A percentile compares a stretch with the other conserved stretches of the same genome.
Conservation (phyloP, 2,329 filamentous ascomycete species). For the Emericellopsis cladophorae region DNA sequence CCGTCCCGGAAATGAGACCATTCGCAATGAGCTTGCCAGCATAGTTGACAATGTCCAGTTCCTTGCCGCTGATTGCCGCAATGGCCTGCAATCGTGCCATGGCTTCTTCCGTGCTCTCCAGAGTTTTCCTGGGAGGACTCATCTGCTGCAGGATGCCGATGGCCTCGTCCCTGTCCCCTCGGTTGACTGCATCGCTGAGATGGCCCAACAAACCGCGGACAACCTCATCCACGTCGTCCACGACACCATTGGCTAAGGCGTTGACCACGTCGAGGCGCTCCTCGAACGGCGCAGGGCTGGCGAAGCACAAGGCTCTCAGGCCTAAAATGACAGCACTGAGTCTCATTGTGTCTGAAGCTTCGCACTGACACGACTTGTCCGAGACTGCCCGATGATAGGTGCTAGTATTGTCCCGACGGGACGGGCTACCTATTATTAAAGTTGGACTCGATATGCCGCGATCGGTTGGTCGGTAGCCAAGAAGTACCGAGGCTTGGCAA, state of each 20-base stretch:
- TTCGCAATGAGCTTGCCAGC: constrained; percentile 1
- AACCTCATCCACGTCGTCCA: neutral
- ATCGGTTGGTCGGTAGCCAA: no score
- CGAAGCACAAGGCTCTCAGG: neutral
- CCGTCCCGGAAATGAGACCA: constrained; percentile 2
- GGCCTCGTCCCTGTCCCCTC: neutral
- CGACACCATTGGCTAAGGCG: neutral
- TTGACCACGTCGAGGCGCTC: neutral
- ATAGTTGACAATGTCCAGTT: constrained; percentile 1
- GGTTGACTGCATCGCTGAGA: neutral
- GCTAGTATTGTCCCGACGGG: no score
- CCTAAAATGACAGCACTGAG: neutral
- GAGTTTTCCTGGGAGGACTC: neutral
- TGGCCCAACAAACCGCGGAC: neutral
- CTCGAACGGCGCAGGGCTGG: neutral
- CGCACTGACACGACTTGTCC: no score
- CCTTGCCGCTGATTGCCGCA: neutral
- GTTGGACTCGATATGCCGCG: no score
- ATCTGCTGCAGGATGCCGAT: neutral
- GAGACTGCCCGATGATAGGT: no score
- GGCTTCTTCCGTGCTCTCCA: neutral
- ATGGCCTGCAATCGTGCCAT: neutral
- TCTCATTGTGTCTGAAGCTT: neutral
- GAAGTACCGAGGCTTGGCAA: no score
- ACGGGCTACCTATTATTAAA: no score